Evolutionary conservation across 345 rosid species (phyloP).

Genomic region (Heritiera fomes): DNA sequence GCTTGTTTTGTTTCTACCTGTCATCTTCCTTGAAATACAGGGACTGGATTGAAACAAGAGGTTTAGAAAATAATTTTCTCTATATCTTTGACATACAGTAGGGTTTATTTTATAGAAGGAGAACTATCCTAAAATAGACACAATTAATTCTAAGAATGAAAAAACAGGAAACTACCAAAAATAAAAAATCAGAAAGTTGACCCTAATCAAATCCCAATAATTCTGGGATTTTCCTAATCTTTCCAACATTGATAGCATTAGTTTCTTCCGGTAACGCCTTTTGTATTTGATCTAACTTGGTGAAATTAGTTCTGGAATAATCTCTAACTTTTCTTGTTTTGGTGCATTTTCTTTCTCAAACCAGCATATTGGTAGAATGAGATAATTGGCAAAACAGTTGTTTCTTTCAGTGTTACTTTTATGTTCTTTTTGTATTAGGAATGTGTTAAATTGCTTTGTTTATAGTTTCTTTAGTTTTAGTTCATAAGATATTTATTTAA

Average conservation of each 20-base stretch:
- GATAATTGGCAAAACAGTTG: background rate
- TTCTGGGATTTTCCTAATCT: no score
- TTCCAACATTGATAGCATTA: background rate
- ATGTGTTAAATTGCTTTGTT: background rate
- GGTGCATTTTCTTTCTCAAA: background rate
- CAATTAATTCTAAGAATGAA: no score
- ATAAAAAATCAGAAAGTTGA: no score
- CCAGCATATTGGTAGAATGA: background rate
- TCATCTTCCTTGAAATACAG: background rate
- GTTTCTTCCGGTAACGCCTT: background rate
- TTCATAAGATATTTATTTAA: background rate
- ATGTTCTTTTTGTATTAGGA: background rate
- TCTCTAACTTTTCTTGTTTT: background rate
- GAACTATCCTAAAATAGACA: no score
- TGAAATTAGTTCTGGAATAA: slow-evolving; percentile 7
- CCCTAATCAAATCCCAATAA: no score
- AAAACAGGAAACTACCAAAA: no score
- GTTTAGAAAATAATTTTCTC: no score
- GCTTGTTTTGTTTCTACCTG: background rate
- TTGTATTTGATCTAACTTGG: background rate
- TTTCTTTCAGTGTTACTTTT: background rate
- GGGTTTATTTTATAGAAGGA: no score
- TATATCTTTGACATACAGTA: no score
- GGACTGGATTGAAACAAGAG: background rate
- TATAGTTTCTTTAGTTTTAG: background rate